Base-by-base conservation (phyloP, 495 filamentous ascomycete genomes). In the Xylaria cubensis region DNA sequence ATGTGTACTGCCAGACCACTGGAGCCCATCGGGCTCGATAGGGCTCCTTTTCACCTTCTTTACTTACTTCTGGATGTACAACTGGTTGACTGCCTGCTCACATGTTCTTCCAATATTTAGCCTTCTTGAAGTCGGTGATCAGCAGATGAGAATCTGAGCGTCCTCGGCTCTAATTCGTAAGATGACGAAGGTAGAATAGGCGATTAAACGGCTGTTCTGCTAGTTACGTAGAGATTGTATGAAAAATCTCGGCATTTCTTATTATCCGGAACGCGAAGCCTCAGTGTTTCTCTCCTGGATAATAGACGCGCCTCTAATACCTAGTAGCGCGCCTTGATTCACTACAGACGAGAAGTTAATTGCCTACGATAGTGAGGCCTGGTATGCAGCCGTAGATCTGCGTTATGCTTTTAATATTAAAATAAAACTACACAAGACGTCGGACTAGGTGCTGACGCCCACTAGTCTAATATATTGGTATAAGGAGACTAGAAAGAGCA, bases 351-450 rank as follows among this genome's bases (percentile, higher is more conserved):
- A 39, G 64, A 36, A 39, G 39, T 39, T 17, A 51, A 24, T 6
- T 13, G 44, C 26, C 42, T 17, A 66, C 9, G 64, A 53, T 46
- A 50, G 19, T 2, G 64, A 34, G 46, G 44, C 26, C 29, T 51
- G 29, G 32, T 36, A 29, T 21, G 46, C n/a, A n/a, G n/a, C n/a
- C n/a, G 29, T 66, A 66, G 19, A 66, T 39, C 63, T 66, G 29
- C 19, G 10, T 19, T 13, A 34, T 66, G 24, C 17, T 36, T 51
- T 51, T 10, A 66, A 44, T 8, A n/a, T 66, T 15, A 7, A n/a
- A n/a, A n/a, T 41, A 44, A 4, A 5, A 17, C 5, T 24, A 63
- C 10, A 41, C 44, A 13, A 26, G 21, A 26, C 1, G 7, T 15
- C 42, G 39, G 39, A 63, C 39, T 26, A 62, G 34, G 12, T 17